Evolutionary conservation across 2,329 filamentous ascomycete genomes (phyloP).

Genomic region (Penicillium sp.): DNA sequence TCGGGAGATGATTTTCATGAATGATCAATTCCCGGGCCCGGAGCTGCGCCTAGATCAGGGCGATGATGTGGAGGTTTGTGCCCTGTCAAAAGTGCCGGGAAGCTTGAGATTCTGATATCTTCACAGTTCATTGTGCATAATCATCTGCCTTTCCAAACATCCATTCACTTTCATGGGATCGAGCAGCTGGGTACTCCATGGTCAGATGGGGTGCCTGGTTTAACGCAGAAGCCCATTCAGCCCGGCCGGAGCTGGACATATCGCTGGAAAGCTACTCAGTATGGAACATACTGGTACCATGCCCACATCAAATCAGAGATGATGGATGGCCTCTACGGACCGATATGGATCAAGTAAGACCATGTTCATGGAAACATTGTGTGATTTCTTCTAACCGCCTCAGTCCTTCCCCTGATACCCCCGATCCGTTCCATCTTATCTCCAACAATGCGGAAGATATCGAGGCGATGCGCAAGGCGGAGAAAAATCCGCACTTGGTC

Average conservation of each 20-base stretch:
- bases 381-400: slow-evolving; percentile 33
- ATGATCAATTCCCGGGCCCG: slow-evolving; percentile 30
- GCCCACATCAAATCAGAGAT: slow-evolving; percentile 51
- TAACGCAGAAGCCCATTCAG: slow-evolving; percentile 49
- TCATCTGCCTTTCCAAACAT: slow-evolving; percentile 25
- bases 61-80: slow-evolving; percentile 25
- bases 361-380: background rate
- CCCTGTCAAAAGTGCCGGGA: background rate
- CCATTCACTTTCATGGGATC: slow-evolving; percentile 38
- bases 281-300: slow-evolving; percentile 35
- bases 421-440: slow-evolving; percentile 49
- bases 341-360: slow-evolving; percentile 32
- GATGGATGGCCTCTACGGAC: slow-evolving; percentile 54
- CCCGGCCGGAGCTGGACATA: slow-evolving; percentile 48
- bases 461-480: slow-evolving; percentile 46
- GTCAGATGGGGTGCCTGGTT: slow-evolving; percentile 55
- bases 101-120: background rate
- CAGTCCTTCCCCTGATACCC: slow-evolving; percentile 25
- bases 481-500: slow-evolving; percentile 42
- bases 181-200: slow-evolving; percentile 48
- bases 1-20: slow-evolving; percentile 29
- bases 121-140: slow-evolving; percentile 27
- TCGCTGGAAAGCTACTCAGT: slow-evolving; percentile 34
- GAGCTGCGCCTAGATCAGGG: slow-evolving; percentile 22
- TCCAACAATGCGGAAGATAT: slow-evolving; percentile 35